Evolutionary conservation across 495 filamentous ascomycete genomes (phyloP), one percentile per base, ranked within the genome.

Genomic region (Hyaloscypha bicolor): DNA sequence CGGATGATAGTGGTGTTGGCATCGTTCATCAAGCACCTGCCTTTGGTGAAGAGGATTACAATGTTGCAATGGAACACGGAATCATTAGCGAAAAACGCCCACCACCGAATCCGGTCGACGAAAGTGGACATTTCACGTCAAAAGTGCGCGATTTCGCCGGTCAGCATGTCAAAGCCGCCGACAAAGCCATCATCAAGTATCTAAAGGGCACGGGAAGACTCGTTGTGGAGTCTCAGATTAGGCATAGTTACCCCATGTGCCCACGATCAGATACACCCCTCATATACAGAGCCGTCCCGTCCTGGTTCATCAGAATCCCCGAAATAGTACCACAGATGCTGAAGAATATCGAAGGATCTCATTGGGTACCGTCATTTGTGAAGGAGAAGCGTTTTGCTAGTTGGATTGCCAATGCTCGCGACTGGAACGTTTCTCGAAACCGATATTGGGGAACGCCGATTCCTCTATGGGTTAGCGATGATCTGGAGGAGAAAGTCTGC

Each of bases 391-490:
- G 95, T 33, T 99, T 99, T 73, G 84, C 87, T 8, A 82, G 74
- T 71, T 97, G 96, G 91, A 93, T 93, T 66, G 81, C 85, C 42
- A 96, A 94, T 75, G 93, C 95, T n/a, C 88, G 91, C 52, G 95
- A 99, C 79, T 99, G 95, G 95, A 97, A 97, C 76, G 89, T 99
- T 45, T 96, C 93, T 55, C 85, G 95, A 51, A 97, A 97, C 77
- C 86, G 95, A 62, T 99, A 97, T 78, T 99, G 95, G 95, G 95
- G 95, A 67, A 98, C 95, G 1, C 95, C 95, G 0, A 86, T 99
- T 33, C 95, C 95, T 0, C 73, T 98, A 51, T 99, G 95, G 95
- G 88, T 91, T 2, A 96, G 90, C 77, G 91, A 95, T 48, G 94
- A 97, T 75, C 79, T 87, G 71, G 88, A 92, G 69, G 95, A 99